Evolutionary conservation across 73 alveolate species (phyloP).

Genomic region (Tetrahymena thermophila): DNA sequence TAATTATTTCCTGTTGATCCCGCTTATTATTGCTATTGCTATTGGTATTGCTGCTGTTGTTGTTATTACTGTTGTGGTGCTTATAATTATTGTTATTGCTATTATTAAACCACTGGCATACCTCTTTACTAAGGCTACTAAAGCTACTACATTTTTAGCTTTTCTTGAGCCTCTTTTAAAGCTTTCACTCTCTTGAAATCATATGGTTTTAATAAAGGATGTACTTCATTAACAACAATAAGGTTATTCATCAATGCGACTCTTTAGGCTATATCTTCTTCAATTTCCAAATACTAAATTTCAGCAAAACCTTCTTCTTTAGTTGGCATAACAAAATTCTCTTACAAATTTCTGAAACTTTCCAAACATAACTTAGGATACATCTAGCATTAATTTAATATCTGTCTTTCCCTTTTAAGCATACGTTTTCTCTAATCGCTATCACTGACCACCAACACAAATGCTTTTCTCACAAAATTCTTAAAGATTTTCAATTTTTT

Average conservation of each 20-base stretch:
- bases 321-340: neutral
- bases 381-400: neutral
- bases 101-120: neutral
- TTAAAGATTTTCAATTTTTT: neutral
- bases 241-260: neutral
- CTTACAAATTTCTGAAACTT: neutral
- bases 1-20: neutral
- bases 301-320: neutral
- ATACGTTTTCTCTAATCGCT: neutral
- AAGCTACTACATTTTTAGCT: neutral
- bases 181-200: neutral
- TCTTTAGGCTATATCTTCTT: neutral
- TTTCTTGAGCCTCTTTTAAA: neutral
- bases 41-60: no score
- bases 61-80: neutral
- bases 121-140: neutral
- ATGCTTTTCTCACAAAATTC: neutral
- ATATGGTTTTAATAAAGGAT: neutral
- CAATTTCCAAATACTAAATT: neutral
- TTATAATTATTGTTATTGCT: no score
- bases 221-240: neutral
- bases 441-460: neutral
- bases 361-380: neutral
- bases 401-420: neutral
- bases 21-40: no score